A percentile compares a stretch with the other conserved stretches of the same genome.
Evolutionary conservation across 176 grass and related monocot genomes (phyloP).

Genomic region (Aegilops sharonensis): DNA sequence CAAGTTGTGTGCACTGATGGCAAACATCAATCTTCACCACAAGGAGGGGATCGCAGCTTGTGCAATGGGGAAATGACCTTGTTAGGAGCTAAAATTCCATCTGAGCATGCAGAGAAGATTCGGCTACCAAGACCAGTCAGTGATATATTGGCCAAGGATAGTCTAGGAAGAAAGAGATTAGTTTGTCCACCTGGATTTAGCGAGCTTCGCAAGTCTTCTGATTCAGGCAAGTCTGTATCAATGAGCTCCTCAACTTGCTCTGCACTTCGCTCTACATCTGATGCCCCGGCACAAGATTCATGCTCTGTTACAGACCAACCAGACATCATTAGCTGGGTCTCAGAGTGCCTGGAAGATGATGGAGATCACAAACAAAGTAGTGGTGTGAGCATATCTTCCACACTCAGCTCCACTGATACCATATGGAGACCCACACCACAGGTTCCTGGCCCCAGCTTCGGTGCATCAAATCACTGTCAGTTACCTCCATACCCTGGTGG

Average conservation of each 20-base stretch:
- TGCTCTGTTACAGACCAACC: slow-evolving; percentile 25
- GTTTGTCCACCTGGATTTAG: slow-evolving; percentile 44
- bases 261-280: slow-evolving; percentile 21
- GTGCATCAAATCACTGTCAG: slow-evolving; percentile 14
- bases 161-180: slow-evolving; percentile 33
- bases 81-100: slow-evolving; percentile 9
- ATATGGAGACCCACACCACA: slow-evolving; percentile 3
- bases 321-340: slow-evolving; percentile 32
- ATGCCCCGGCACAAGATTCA: slow-evolving; percentile 10
- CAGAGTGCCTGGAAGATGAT: slow-evolving; percentile 39
- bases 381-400: slow-evolving; percentile 15
- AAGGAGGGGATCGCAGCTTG: slow-evolving; percentile 7
- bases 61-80: neutral
- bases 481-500: slow-evolving; percentile 32
- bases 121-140: slow-evolving; percentile 14
- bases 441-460: slow-evolving; percentile 19
- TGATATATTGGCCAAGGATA: slow-evolving; percentile 15
- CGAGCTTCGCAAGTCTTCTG: slow-evolving; percentile 20
- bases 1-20: slow-evolving; percentile 8
- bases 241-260: slow-evolving; percentile 20
- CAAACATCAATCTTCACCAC: slow-evolving; percentile 32
- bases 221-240: slow-evolving; percentile 21
- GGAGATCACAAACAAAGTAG: slow-evolving; percentile 24
- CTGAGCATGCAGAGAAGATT: slow-evolving; percentile 17
- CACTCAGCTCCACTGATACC: slow-evolving; percentile 9